Conservation (phyloP, 148 eudicot genomes). For the Rhododendron williamsianum region DNA sequence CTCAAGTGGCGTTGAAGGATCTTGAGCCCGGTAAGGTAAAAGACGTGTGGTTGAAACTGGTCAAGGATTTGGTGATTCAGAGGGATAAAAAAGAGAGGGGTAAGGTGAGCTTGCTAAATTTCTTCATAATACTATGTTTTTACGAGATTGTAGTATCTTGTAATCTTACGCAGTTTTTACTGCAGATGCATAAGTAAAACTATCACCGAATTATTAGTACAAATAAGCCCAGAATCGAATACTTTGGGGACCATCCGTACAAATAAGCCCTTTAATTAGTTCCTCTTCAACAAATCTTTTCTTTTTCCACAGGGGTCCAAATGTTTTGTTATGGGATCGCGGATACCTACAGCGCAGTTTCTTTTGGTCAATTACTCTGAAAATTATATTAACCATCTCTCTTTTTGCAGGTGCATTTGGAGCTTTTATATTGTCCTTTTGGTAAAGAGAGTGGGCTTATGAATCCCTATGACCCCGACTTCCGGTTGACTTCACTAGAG, state of each 20-base stretch:
- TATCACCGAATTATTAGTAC: neutral
- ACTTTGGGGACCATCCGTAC: too few species aligned
- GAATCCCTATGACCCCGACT: slow-evolving; percentile 42
- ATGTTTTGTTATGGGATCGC: neutral
- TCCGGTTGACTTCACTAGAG: slow-evolving; percentile 60
- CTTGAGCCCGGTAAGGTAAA: slow-evolving; percentile 84
- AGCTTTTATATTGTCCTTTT: slow-evolving; percentile 73
- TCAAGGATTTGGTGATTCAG: slow-evolving; percentile 69
- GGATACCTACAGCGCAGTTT: neutral
- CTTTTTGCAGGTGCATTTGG: slow-evolving; percentile 61
- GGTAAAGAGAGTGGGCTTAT: slow-evolving; percentile 46
- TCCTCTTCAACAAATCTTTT: neutral
- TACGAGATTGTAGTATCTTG: neutral
- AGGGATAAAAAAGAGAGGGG: slow-evolving; percentile 76
- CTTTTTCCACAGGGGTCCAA: neutral
- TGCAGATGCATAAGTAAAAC: neutral
- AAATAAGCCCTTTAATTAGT: neutral
- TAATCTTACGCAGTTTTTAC: neutral
- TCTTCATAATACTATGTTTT: neutral
- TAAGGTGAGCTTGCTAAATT: slow-evolving; percentile 38
- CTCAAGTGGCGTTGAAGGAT: slow-evolving; percentile 43
- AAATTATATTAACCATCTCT: neutral
- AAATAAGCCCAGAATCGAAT: neutral
- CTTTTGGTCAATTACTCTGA: neutral
- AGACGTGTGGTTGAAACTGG: slow-evolving; percentile 66